Percentiles rank a stretch among this genome's conserved stretches.
Conservation (phyloP, 257 asterid genomes). For the Nicotiana obtusifolia region DNA sequence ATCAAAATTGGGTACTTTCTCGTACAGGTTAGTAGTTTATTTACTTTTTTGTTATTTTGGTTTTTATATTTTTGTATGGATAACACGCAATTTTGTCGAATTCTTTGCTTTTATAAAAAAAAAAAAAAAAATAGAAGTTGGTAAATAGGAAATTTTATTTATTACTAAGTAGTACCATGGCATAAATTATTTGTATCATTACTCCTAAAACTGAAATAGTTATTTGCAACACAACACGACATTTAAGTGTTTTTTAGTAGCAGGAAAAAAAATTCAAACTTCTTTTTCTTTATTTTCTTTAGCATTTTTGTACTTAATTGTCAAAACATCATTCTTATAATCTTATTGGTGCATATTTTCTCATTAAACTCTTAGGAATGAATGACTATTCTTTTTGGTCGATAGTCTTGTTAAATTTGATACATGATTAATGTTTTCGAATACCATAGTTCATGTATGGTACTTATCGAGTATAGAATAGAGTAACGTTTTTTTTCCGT, state of each 20-base stretch:
- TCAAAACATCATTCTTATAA: neutral
- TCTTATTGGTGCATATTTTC: neutral
- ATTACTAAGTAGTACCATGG: no score
- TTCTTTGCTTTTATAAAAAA: no score
- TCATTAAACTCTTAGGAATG: neutral
- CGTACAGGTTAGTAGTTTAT: neutral
- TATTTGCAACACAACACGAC: no score
- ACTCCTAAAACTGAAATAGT: no score
- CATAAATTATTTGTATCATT: no score
- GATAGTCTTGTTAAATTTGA: neutral
- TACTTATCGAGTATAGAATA: no score
- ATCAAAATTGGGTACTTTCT: neutral
- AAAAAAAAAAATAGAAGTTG: no score
- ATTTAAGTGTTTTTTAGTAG: neutral
- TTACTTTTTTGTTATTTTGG: no score
- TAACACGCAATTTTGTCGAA: no score
- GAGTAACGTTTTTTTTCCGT: no score
- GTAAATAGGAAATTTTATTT: no score
- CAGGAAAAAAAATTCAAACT: neutral
- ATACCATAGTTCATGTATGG: neutral
- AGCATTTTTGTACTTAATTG: neutral
- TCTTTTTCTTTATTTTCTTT: neutral
- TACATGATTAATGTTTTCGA: neutral
- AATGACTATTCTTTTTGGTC: neutral
- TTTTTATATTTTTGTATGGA: no score